Percentiles rank a stretch among this genome's conserved stretches.
Conservation (phyloP, 441 rosid genomes). For the Euphorbia celastroides region DNA sequence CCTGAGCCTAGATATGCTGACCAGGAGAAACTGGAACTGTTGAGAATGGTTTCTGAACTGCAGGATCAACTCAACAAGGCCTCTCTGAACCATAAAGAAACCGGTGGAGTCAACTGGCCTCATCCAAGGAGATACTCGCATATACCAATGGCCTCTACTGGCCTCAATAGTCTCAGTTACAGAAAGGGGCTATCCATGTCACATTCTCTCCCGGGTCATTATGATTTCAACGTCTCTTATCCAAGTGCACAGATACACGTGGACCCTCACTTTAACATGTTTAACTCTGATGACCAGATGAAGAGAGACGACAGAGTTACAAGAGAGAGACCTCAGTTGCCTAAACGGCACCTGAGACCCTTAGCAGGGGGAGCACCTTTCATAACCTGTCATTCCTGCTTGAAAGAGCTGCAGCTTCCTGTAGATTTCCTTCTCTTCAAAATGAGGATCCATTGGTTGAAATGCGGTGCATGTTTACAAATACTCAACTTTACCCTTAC, state of each 20-base stretch:
- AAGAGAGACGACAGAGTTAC: too few relatives aligned
- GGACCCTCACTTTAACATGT: constrained; percentile 34
- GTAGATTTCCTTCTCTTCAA: constrained; percentile 55
- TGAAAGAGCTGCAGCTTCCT: constrained; percentile 59
- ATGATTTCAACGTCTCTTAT: constrained; percentile 37
- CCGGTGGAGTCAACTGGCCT: constrained; percentile 29
- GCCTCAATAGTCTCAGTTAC: constrained; percentile 21
- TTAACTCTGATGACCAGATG: constrained; percentile 50
- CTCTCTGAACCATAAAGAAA: constrained; percentile 30
- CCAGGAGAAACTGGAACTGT: constrained; percentile 51
- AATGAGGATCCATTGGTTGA: constrained; percentile 52
- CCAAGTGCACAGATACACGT: constrained; percentile 56
- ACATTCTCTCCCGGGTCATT: constrained; percentile 30
- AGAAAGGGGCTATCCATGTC: constrained; percentile 22
- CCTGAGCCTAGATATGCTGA: constrained; percentile 35
- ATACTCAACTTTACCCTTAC: constrained; percentile 53
- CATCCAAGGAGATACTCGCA: constrained; percentile 29
- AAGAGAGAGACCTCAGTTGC: constrained; percentile 45
- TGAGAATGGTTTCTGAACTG: constrained; percentile 57
- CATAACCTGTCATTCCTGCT: constrained; percentile 56
- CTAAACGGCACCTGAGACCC: constrained; percentile 59
- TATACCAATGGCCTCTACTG: constrained; percentile 36
- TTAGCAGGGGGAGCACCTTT: constrained; percentile 82
- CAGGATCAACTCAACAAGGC: constrained; percentile 51
- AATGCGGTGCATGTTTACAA: constrained; percentile 70